Percentiles rank a stretch among this genome's conserved stretches.
These are phyloP conservation scores for Croton laevigatus DNA, from an alignment of 441 rosid species.

Conservation along the genomic window DNA sequence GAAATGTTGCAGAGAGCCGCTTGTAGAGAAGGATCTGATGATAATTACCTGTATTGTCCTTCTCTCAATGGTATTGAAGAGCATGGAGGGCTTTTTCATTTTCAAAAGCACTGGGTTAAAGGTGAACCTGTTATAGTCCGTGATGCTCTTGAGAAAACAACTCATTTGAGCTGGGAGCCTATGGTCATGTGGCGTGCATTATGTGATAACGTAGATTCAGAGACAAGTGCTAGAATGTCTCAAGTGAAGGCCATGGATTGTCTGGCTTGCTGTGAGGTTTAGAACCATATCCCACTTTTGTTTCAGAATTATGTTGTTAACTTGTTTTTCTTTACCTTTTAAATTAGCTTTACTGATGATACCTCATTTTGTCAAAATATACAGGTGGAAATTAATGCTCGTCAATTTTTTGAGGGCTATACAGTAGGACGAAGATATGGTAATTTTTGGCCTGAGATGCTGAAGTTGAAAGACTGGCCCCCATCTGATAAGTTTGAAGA, in stretches of 20 bases:
- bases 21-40: constrained; percentile 48
- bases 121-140: constrained; percentile 85
- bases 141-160: constrained; percentile 50
- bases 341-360: not conserved
- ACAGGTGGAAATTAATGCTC: constrained; percentile 71
- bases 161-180: constrained; percentile 96
- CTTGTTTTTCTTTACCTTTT: not conserved
- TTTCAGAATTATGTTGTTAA: not conserved
- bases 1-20: constrained; percentile 42
- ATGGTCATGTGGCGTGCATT: constrained; percentile 95
- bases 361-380: constrained; percentile 20
- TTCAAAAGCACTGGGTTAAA: constrained; percentile 69
- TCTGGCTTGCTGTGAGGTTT: constrained; percentile 72
- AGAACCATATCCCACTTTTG: constrained; percentile 18
- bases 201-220: constrained; percentile 50
- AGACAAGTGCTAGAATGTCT: constrained; percentile 52
- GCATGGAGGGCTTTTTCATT: constrained; percentile 43
- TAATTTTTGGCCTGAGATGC: constrained; percentile 96
- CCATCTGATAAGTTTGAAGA: constrained; percentile 88
- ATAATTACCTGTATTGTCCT: constrained; percentile 65
- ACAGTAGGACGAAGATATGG: constrained; percentile 59
- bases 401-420: constrained; percentile 76
- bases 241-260: constrained; percentile 83
- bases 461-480: constrained; percentile 98
- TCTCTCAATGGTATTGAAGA: constrained; percentile 37